Percentiles rank a stretch among this genome's conserved stretches.
phyloP scores from a whole-genome alignment of 176 grass and related monocot genomes.

The Oryza meyeriana region DNA sequence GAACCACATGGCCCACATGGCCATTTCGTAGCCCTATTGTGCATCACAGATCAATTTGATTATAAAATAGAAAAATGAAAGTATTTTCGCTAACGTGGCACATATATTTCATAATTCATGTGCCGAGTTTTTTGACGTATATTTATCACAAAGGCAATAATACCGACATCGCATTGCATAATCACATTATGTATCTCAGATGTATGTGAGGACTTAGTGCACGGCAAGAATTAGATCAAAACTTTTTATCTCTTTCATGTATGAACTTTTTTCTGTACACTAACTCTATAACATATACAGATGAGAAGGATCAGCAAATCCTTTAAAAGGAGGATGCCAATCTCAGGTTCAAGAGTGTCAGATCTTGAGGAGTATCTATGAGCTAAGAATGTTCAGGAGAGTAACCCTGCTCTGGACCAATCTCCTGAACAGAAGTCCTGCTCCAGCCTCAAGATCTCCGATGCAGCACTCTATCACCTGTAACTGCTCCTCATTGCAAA shows the following conservation, averaged over 20 bases:
- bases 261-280: not conserved
- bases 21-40: not conserved
- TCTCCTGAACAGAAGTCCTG: constrained; percentile 6
- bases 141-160: not conserved
- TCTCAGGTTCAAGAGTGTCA: not conserved
- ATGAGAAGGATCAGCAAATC: constrained; percentile 17
- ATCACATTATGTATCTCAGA: not conserved
- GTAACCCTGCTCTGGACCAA: constrained; percentile 35
- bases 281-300: not conserved
- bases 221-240: not conserved
- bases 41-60: not conserved
- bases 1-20: not conserved
- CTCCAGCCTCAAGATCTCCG: constrained; percentile 20
- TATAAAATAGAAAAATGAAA: not conserved
- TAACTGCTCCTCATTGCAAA: constrained; percentile 15
- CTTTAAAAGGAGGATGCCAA: constrained; percentile 29
- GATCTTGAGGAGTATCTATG: not conserved
- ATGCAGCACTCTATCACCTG: constrained; percentile 25
- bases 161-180: not conserved
- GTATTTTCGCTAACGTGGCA: not conserved
- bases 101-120: not conserved
- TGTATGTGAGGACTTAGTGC: not conserved
- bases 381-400: constrained; percentile 26
- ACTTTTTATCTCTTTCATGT: not conserved
- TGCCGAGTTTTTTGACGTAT: not conserved